Evolutionary conservation across 176 grass and related monocot species (phyloP), one percentile per base, ranked within the genome.

Genomic region (Aegilops bicornis): DNA sequence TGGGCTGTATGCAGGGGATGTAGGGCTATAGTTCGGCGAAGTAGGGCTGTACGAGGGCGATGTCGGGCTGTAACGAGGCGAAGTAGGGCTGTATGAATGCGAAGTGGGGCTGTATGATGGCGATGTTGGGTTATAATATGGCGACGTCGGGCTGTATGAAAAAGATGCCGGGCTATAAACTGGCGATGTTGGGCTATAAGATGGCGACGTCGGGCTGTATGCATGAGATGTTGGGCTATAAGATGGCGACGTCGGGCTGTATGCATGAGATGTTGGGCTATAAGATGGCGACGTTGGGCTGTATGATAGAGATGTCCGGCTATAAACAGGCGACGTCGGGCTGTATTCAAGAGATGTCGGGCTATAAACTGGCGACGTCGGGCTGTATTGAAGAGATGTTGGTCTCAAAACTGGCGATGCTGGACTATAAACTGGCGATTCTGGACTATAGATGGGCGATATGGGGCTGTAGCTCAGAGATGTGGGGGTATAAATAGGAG

Each of bases 91-190:
- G 31, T 98, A 95, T 6, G 87, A 78, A 0, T 93, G 95, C 0
- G 95, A 98, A 0, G 92, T 98, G 0, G 95, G 95, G 29, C 95
- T 98, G 54, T 94, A 94, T 17, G 89, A 82, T 0, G 93, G 93
- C 0, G 93, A 95, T 0, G 93, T 95, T 0, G 93, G 93, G 16
- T 85, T 95, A 58, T 95, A 95, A 1, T 85, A 86, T 0, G 93
- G 90, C 0, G 93, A 95, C 0, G 90, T 91, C 0, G 89, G 92
- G 20, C 92, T 94, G 19, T 94, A 94, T 23, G 89, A 89, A 0
- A 54, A 54, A 19, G 50, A 59, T 3, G 54, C 19, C 19, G 54
- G 54, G 54, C 54, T 59, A 59, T 59, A 59, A 22, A 59, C 54
- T 22, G 92, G 92, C 0, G 92, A 94, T 0, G 92, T 93, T 0